Evolutionary conservation across 352 stramenopile species (phyloP).

Genomic region (Phytopythium ostracodes): DNA sequence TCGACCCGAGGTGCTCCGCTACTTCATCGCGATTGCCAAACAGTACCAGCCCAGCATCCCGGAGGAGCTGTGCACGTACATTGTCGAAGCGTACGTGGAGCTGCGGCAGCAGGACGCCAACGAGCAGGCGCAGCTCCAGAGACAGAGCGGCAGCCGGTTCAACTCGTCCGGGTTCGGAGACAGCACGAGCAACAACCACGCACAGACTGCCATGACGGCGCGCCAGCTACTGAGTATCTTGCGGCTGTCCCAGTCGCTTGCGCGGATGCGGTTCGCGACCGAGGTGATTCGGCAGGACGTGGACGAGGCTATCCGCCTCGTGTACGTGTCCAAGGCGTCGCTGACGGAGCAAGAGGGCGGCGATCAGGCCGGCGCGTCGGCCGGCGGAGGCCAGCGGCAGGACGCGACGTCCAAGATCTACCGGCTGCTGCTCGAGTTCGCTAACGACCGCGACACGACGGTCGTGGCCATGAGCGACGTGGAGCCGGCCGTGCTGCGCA

Average conservation of each 20-base stretch:
- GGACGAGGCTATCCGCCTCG: slow-evolving; percentile 95
- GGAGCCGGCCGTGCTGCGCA: slow-evolving; percentile 94
- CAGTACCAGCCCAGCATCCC: slow-evolving; percentile 87
- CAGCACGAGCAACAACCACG: slow-evolving; percentile 57
- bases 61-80: slow-evolving; percentile 94
- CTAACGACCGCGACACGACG: slow-evolving; percentile 58
- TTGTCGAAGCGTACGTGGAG: slow-evolving; percentile 98
- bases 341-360: slow-evolving; percentile 84
- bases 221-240: slow-evolving; percentile 98
- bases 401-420: slow-evolving; percentile 96
- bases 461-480: slow-evolving; percentile 85
- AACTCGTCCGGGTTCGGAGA: slow-evolving; percentile 31
- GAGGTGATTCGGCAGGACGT: slow-evolving; percentile 97
- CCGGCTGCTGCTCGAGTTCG: slow-evolving; percentile 93
- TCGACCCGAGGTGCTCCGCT: slow-evolving; percentile 88
- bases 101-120: slow-evolving; percentile 92
- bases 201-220: slow-evolving; percentile 98
- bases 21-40: slow-evolving; percentile 88
- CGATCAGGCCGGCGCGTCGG: slow-evolving; percentile 14
- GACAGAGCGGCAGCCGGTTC: slow-evolving; percentile 28
- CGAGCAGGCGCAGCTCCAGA: slow-evolving; percentile 73
- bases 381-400: slow-evolving; percentile 27
- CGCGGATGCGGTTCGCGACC: slow-evolving; percentile 93
- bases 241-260: slow-evolving; percentile 95
- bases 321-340: slow-evolving; percentile 97